Base-by-base conservation (phyloP, 352 stramenopile genomes). In the Globisporangium nagaii region DNA sequence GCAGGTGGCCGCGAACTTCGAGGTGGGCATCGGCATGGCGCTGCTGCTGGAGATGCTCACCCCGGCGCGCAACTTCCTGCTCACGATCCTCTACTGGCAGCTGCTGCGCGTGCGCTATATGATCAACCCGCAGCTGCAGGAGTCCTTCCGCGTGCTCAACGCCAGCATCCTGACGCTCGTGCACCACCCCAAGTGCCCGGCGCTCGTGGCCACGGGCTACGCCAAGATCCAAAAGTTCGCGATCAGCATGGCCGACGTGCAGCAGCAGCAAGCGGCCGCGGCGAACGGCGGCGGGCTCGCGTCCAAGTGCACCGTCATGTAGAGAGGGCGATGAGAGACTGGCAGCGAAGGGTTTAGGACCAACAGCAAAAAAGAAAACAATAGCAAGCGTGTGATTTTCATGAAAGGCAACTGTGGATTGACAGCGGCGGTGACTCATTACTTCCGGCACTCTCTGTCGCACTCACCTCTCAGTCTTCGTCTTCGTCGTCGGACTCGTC, bases 41-140 rank as follows among this genome's bases (percentile, higher is more conserved):
- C 62, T 96, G 28, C 54, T 93, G 30, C 19, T 96, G n/a, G 81
- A 96, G 68, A 60, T 95, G 66, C 69, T 96, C 55, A 83, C 78
- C 51, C 85, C 86, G 2, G 71, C 79, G 34, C 79, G 86, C 58
- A 96, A 93, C 70, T 88, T 96, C 36, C 50, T 96, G 65, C 69
- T 94, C 44, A 70, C 88, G 19, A 70, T 96, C 60, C 68, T 94
- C 55, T 95, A 92, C 75, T 96, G 86, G 86, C 86, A 96, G 70
- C 72, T 94, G 53, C 66, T 96, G 49, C 86, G 86, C 48, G 82
- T 96, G 66, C 84, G 86, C 60, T 96, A 96, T 74, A 96, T 96
- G 86, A 89, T 93, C 66, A 93, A 82, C 39, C 81, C 82, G 47
- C 77, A 88, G 62, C 67, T 96, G 30, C 84, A 93, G 62, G 77